Conservation (phyloP, 225 moss, liverwort and hornwort species). For the Polytrichum commune region DNA sequence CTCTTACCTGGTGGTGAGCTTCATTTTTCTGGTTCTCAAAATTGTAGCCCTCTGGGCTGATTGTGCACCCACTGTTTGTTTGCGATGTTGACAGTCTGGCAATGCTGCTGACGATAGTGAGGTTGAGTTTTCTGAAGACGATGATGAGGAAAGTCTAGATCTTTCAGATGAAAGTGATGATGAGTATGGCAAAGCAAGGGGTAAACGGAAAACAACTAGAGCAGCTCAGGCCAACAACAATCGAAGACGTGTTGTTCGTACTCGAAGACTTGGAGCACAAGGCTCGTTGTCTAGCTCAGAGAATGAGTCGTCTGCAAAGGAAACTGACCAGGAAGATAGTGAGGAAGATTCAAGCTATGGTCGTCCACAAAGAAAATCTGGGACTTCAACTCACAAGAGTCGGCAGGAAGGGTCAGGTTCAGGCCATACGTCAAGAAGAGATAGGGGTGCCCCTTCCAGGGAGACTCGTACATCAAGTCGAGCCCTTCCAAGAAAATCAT, state of each 20-base stretch:
- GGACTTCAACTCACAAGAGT: conserved; percentile 49
- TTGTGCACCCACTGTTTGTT: background rate
- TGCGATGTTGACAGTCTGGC: conserved; percentile 35
- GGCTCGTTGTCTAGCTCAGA: conserved; percentile 70
- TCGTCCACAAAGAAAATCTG: conserved; percentile 52
- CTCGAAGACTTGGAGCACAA: conserved; percentile 65
- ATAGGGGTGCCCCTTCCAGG: conserved; percentile 51
- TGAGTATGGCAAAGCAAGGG: conserved; percentile 53
- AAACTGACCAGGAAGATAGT: conserved; percentile 73
- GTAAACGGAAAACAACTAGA: conserved; percentile 60
- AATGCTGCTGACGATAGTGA: conserved; percentile 78
- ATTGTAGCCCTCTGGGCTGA: background rate
- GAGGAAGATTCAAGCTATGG: conserved; percentile 76
- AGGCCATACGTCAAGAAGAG: conserved; percentile 47
- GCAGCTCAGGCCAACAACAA: conserved; percentile 43
- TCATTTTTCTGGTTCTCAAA: too few species aligned
- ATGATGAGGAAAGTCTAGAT: conserved; percentile 69
- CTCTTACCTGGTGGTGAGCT: too few species aligned
- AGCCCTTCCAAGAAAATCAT: conserved; percentile 92
- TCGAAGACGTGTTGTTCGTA: conserved; percentile 51
- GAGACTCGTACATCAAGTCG: conserved; percentile 94
- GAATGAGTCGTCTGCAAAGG: conserved; percentile 89
- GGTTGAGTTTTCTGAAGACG: conserved; percentile 68
- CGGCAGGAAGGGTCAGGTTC: conserved; percentile 54
- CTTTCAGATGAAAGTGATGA: conserved; percentile 86